Conservation (phyloP, 345 rosid genomes). For the Erysimum cheiranthoides region DNA sequence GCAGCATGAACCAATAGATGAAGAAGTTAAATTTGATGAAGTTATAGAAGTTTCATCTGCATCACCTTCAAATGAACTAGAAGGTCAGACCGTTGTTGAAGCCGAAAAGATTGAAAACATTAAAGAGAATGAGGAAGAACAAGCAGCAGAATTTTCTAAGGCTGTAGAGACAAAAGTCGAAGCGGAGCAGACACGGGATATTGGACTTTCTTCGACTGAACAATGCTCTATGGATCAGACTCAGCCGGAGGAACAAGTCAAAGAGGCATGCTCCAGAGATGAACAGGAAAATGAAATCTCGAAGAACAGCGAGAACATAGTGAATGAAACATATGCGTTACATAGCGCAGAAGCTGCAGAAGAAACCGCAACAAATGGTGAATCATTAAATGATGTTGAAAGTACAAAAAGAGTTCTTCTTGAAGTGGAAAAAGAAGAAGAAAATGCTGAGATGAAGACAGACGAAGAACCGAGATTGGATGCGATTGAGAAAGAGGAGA, state of each 20-base stretch:
- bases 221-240: neutral
- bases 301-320: neutral
- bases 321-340: neutral
- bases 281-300: constrained; percentile 1
- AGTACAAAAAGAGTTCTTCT: constrained; percentile 2
- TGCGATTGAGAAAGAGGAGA: constrained; percentile 5
- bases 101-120: constrained; percentile 14
- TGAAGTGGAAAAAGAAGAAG: constrained; percentile 20
- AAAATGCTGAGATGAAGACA: neutral
- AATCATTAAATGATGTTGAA: constrained; percentile 16
- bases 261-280: constrained; percentile 1
- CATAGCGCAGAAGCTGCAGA: constrained; percentile 1
- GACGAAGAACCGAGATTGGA: neutral
- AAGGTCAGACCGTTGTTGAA: constrained; percentile 28
- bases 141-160: too few species aligned
- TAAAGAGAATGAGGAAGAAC: constrained; percentile 27
- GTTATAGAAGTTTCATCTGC: constrained; percentile 18
- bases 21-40: constrained; percentile 28
- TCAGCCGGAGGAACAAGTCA: neutral
- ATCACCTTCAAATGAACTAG: constrained; percentile 16
- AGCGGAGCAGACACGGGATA: constrained; percentile 17
- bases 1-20: constrained; percentile 28
- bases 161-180: too few species aligned
- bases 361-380: constrained; percentile 17
- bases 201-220: constrained; percentile 17